Evolutionary conservation across 148 eudicot genomes (phyloP).

Genomic region (Oxyria digyna): DNA sequence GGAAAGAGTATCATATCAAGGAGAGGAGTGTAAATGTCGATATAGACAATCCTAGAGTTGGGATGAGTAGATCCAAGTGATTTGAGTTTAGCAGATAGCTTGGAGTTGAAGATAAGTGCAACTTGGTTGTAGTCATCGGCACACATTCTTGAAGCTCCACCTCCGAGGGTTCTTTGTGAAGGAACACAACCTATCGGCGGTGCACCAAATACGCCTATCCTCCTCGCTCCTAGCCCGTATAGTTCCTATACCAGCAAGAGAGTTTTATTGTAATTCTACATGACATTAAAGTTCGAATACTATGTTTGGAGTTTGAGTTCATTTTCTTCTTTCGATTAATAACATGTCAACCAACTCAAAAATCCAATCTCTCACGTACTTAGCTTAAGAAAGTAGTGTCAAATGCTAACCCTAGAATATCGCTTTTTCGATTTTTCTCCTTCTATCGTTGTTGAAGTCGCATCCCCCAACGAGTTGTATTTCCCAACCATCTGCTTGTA

Average conservation of each 20-base stretch:
- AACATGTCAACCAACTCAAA: too few species aligned
- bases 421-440: too few species aligned
- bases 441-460: too few species aligned
- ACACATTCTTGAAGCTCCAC: conserved; percentile 30
- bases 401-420: too few species aligned
- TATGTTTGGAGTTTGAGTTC: too few species aligned
- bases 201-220: conserved; percentile 30
- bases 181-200: conserved; percentile 66
- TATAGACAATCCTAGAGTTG: conserved; percentile 29
- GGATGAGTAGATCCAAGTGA: conserved; percentile 18
- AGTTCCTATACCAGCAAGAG: conserved; percentile 26
- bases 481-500: too few species aligned
- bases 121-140: conserved; percentile 31
- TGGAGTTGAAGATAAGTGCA: conserved; percentile 36
- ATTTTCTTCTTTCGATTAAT: too few species aligned
- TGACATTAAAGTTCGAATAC: too few species aligned
- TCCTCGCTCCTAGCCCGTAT: conserved; percentile 45
- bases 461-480: too few species aligned
- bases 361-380: too few species aligned
- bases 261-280: too few species aligned
- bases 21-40: conserved; percentile 36
- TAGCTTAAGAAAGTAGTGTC: too few species aligned
- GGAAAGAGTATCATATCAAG: conserved; percentile 35
- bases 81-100: conserved; percentile 23
- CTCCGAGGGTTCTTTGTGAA: conserved; percentile 41